Conservation (phyloP, 345 rosid species). For the Atalantia buxifolia region DNA sequence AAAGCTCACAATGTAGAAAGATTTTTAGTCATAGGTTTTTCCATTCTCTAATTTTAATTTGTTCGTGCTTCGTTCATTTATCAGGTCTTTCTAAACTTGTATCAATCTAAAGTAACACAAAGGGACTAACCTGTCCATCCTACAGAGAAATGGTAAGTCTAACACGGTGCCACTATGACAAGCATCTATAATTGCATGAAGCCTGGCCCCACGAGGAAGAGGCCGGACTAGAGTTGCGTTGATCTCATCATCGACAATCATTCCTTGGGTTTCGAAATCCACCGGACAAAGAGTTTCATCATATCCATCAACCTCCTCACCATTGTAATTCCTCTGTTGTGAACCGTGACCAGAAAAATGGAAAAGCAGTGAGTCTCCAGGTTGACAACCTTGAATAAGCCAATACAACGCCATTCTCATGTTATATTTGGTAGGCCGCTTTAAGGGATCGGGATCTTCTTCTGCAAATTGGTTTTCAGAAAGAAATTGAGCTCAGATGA, state of each 20-base stretch:
- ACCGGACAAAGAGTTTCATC: constrained; percentile 87
- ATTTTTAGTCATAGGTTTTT: neutral
- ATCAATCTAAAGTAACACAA: neutral
- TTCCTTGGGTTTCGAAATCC: constrained; percentile 69
- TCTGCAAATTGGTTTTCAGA: constrained; percentile 46
- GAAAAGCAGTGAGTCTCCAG: constrained; percentile 86
- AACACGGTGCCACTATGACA: constrained; percentile 91
- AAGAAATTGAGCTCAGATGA: neutral
- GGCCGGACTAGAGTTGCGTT: constrained; percentile 74
- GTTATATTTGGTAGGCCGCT: constrained; percentile 65
- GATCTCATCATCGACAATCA: constrained; percentile 86
- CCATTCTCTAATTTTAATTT: too few species aligned
- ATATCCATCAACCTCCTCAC: constrained; percentile 82
- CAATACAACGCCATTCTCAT: constrained; percentile 71
- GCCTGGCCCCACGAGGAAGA: constrained; percentile 79
- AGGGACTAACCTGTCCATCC: constrained; percentile 69
- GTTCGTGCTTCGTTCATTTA: neutral
- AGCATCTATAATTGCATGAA: constrained; percentile 86
- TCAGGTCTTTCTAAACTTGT: neutral
- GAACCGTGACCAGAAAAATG: constrained; percentile 92
- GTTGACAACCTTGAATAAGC: constrained; percentile 64
- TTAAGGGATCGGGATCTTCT: constrained; percentile 59
- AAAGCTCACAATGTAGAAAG: neutral
- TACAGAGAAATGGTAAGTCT: constrained; percentile 79
- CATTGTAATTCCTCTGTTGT: constrained; percentile 53